Conservation (phyloP, 257 asterid genomes). For the Parsonsia alboflavescens region DNA sequence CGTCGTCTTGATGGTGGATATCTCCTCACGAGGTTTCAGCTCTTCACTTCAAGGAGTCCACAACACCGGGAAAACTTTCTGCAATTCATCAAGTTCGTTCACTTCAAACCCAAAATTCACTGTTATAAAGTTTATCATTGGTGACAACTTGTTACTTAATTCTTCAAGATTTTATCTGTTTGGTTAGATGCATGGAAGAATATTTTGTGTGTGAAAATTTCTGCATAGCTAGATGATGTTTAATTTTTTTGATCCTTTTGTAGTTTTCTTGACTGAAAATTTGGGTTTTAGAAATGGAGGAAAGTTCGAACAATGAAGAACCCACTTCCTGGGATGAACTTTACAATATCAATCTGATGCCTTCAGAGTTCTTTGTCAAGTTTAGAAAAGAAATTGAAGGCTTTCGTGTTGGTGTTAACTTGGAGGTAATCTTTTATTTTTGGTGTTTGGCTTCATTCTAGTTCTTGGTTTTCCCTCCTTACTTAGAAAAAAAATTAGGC, state of each 20-base stretch:
- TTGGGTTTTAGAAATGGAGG: slow-evolving; percentile 40
- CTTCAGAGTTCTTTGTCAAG: slow-evolving; percentile 75
- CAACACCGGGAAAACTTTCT: background rate
- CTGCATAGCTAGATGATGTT: background rate
- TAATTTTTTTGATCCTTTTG: background rate
- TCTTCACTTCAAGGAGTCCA: background rate
- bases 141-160: background rate
- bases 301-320: slow-evolving; percentile 57
- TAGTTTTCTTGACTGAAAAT: background rate
- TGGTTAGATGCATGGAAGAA: background rate
- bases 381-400: slow-evolving; percentile 78
- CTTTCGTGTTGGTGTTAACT: slow-evolving; percentile 72
- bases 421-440: slow-evolving; percentile 49
- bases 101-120: background rate
- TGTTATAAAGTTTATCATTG: background rate
- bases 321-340: slow-evolving; percentile 79
- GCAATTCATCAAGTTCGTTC: background rate
- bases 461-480: background rate
- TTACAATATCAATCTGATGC: slow-evolving; percentile 83
- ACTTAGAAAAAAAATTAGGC: too few relatives aligned
- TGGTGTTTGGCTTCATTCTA: background rate
- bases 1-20: background rate
- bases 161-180: background rate
- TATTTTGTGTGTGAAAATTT: background rate
- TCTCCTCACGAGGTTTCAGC: background rate